Percentiles rank a stretch among this genome's conserved stretches.
Evolutionary conservation across 1,139 yeast species (phyloP).

Genomic region (Yamadazyma friedrichii): DNA sequence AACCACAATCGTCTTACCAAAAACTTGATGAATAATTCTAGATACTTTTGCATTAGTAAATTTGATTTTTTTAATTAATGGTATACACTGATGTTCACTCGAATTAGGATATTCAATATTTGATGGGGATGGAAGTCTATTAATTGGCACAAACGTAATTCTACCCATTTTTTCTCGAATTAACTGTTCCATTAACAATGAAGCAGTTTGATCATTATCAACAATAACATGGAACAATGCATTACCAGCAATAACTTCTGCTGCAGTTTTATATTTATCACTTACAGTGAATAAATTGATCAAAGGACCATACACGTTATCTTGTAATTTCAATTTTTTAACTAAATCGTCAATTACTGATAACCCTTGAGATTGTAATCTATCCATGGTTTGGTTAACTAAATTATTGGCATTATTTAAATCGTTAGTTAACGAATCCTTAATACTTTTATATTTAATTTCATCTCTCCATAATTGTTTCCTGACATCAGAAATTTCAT

Average conservation of each 20-base stretch:
- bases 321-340: conserved; percentile 49
- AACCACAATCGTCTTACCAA: conserved; percentile 79
- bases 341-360: conserved; percentile 64
- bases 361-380: conserved; percentile 67
- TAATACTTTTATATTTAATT: conserved; percentile 54
- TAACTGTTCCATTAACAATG: conserved; percentile 73
- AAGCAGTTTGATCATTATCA: conserved; percentile 83
- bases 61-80: conserved; percentile 71
- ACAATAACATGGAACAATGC: conserved; percentile 87
- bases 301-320: conserved; percentile 76
- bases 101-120: conserved; percentile 51
- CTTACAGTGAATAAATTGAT: conserved; percentile 81
- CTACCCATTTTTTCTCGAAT: conserved; percentile 73
- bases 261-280: conserved; percentile 81
- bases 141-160: conserved; percentile 87
- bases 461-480: conserved; percentile 82
- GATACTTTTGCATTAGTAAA: conserved; percentile 51
- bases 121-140: conserved; percentile 48
- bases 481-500: conserved; percentile 60
- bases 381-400: conserved; percentile 72
- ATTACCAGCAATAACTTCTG: conserved; percentile 86
- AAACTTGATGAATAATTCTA: conserved; percentile 73
- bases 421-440: conserved; percentile 56
- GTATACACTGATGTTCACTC: conserved; percentile 58
- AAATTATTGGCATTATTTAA: conserved; percentile 56